phyloP scores from a whole-genome alignment of 768 basidiomycete genomes.

The Auriscalpium vulgare region DNA sequence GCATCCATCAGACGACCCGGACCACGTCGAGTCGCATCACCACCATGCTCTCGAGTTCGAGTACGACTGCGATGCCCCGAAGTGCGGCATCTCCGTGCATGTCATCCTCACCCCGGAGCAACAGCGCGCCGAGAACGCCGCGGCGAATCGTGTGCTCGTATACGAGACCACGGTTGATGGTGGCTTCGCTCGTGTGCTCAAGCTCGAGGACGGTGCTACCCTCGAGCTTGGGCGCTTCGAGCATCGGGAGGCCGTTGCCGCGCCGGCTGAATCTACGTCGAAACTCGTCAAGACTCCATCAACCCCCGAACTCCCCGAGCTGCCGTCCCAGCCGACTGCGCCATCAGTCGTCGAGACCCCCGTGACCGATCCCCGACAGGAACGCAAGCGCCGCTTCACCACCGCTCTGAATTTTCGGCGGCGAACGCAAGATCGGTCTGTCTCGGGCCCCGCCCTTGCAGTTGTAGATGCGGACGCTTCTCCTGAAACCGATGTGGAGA shows the following conservation, averaged over 20 bases:
- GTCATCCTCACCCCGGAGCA: constrained; percentile 63
- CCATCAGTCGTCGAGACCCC: constrained; percentile 15
- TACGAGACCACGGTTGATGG: constrained; percentile 67
- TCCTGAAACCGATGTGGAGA: constrained; percentile 24
- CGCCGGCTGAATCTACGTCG: neutral
- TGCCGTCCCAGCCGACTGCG: neutral
- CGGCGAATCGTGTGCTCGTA: constrained; percentile 41
- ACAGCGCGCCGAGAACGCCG: constrained; percentile 34
- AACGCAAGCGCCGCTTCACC: constrained; percentile 46
- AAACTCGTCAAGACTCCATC: constrained; percentile 2
- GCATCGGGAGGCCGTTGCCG: neutral
- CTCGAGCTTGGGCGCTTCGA: constrained; percentile 79
- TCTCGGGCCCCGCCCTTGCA: constrained; percentile 71
- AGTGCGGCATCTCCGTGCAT: constrained; percentile 72
- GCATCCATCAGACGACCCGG: constrained; percentile 34
- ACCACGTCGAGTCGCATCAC: constrained; percentile 41
- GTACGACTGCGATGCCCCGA: constrained; percentile 86
- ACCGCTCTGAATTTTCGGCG: constrained; percentile 59
- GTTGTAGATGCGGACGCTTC: constrained; percentile 63
- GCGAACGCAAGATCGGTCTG: constrained; percentile 34
- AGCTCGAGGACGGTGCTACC: constrained; percentile 68
- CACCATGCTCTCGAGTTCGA: constrained; percentile 84
- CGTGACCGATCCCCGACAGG: constrained; percentile 17
- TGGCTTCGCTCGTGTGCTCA: constrained; percentile 72
- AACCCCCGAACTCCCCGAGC: neutral